Base-by-base conservation (phyloP, 2,329 filamentous ascomycete genomes). In the Phyllosticta paracitricarpa region DNA sequence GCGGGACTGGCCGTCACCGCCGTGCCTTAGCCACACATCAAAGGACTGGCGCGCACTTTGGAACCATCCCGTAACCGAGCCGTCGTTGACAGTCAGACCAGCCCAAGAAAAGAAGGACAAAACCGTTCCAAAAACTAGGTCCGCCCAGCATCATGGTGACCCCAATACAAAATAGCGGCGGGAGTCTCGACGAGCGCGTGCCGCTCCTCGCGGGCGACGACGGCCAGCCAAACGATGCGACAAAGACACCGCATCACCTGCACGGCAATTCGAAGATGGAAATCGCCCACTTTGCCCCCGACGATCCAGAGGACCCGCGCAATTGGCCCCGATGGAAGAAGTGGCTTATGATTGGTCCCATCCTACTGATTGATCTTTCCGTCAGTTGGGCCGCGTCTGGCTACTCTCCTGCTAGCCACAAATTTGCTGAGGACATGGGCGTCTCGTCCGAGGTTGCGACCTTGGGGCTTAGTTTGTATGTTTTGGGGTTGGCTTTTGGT, bases 331-430 rank as follows among this genome's bases (percentile, higher is more conserved):
- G 56, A 51, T 58, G 64, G 33, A 67, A 68, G 26, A 74, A 73
- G 68, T 74, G 72, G 71, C 57, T 70, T 6, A 71, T 74, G 68
- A 66, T 73, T 4, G 68, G 68, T 28, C 68, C 68, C 19, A 73
- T 75, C 40, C 67, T 72, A 2, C 68, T 72, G 30, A 73, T 74
- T 57, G 71, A 73, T 56, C 66, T 73, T 35, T 70, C 68, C 48
- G 71, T 73, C 30, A 70, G 68, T 17, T 80, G 77, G 73, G 77
- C 75, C 8, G 78, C 78, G 1, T 78, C 76, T 5, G 78, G 78
- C 8, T 81, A 77, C 65, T 79, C 76, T 2, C 78, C 79, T 0
- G 76, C 73, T 0, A 68, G 71, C 14, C 65, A 63, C n/a, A 74
- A 76, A 52, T 78, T 80, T 59, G 71, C 70, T 1, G 68, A 72